phyloP scores from a whole-genome alignment of 257 asterid species.

The Solanum ossicruentum region DNA sequence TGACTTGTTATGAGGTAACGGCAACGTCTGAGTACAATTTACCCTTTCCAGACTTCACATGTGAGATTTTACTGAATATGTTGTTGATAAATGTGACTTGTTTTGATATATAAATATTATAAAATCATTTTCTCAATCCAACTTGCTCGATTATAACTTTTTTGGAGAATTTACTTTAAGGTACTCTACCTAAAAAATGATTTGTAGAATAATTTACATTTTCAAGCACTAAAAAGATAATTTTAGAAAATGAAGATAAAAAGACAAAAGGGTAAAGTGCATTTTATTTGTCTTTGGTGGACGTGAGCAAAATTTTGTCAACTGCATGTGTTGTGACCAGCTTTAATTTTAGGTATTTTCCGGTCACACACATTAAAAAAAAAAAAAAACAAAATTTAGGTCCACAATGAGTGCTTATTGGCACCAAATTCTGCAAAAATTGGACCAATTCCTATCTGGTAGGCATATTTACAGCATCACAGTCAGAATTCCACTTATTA shows the following conservation, averaged over 20 bases:
- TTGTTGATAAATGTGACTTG: no score
- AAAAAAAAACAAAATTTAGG: neutral
- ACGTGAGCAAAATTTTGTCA: neutral
- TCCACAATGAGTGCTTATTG: neutral
- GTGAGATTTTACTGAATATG: no score
- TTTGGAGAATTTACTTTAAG: neutral
- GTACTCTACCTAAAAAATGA: neutral
- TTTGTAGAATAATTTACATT: neutral
- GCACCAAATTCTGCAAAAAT: neutral
- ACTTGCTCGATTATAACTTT: neutral
- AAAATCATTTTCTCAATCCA: neutral
- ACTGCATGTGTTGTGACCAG: neutral
- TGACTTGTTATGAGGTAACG: neutral
- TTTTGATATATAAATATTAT: neutral
- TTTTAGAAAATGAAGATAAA: neutral
- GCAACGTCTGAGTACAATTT: no score
- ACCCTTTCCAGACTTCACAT: no score
- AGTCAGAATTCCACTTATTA: neutral
- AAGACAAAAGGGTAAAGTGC: neutral
- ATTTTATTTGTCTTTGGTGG: neutral
- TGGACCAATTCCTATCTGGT: neutral
- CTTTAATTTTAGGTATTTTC: neutral
- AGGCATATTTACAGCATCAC: neutral
- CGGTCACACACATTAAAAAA: neutral
- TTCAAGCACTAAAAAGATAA: neutral